Conservation (phyloP, 2,329 filamentous ascomycete species). For the Drechslerella dactyloides region DNA sequence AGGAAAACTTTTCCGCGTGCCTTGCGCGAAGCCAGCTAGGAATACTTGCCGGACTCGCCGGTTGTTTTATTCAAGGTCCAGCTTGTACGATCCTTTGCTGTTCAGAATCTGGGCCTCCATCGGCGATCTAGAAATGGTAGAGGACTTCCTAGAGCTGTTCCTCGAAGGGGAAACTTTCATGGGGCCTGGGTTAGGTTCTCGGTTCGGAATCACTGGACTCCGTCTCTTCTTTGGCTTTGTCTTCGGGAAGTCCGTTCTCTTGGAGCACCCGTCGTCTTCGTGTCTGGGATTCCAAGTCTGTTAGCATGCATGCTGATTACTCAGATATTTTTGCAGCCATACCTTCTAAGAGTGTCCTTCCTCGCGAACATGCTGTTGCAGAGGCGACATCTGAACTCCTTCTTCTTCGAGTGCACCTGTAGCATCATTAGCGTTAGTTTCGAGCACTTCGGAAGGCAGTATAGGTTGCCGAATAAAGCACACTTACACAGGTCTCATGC, state of each 20-base stretch:
- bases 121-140: constrained; percentile 23
- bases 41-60: neutral
- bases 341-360: constrained; percentile 84
- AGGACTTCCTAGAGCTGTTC: constrained; percentile 36
- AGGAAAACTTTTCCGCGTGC: constrained; percentile 37
- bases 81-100: constrained; percentile 16
- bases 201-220: constrained; percentile 46
- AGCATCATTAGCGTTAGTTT: constrained; percentile 63
- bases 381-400: constrained; percentile 72
- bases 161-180: constrained; percentile 35
- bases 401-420: constrained; percentile 75
- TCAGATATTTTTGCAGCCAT: constrained; percentile 55
- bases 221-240: constrained; percentile 49
- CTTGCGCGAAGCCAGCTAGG: neutral
- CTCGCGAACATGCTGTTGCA: constrained; percentile 76
- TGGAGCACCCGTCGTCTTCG: constrained; percentile 76
- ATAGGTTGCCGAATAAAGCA: neutral
- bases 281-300: constrained; percentile 64
- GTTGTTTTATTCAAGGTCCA: constrained; percentile 18
- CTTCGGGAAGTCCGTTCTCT: constrained; percentile 58
- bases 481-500: constrained; percentile 64
- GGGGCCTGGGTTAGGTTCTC: constrained; percentile 42
- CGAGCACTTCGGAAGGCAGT: constrained; percentile 54
- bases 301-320: constrained; percentile 22
- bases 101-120: constrained; percentile 40